A percentile compares a stretch with the other conserved stretches of the same genome.
Conservation (phyloP, 1,139 yeast species). For the Pichia kudriavzevii region DNA sequence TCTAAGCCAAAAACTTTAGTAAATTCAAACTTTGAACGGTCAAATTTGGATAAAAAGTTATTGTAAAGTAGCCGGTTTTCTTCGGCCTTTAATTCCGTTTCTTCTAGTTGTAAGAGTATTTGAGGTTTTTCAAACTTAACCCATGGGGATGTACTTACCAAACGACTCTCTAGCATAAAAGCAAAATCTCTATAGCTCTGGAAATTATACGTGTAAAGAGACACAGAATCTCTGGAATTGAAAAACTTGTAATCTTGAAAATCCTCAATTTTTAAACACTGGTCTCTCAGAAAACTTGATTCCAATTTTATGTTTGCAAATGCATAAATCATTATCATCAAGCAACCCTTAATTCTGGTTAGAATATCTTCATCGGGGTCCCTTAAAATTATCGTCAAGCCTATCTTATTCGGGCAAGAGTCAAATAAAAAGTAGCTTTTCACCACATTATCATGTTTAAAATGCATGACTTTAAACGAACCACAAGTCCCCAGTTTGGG, state of each 20-base stretch:
- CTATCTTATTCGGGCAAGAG: constrained; percentile 68
- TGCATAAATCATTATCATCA: constrained; percentile 73
- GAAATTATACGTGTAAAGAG: constrained; percentile 16
- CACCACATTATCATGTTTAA: constrained; percentile 42
- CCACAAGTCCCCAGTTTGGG: constrained; percentile 69
- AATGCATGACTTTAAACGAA: constrained; percentile 63
- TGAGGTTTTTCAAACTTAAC: constrained; percentile 39
- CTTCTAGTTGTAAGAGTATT: constrained; percentile 34
- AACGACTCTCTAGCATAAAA: constrained; percentile 32
- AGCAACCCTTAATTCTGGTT: constrained; percentile 64
- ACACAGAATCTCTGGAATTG: constrained; percentile 7
- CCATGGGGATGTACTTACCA: constrained; percentile 43
- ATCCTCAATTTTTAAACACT: constrained; percentile 37
- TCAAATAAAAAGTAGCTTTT: constrained; percentile 71
- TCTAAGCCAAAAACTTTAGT: constrained; percentile 1
- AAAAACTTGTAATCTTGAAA: not conserved
- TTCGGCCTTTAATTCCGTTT: constrained; percentile 30
- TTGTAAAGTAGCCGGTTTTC: constrained; percentile 22
- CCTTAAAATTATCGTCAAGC: constrained; percentile 75
- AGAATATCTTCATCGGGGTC: constrained; percentile 62
- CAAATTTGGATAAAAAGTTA: constrained; percentile 17
- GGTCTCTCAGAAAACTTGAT: constrained; percentile 71
- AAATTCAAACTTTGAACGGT: no score
- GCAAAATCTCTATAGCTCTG: constrained; percentile 31
- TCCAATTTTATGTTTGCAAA: constrained; percentile 75